Conservation (phyloP, 2,329 filamentous ascomycete genomes). For the Colletotrichum eleusines region DNA sequence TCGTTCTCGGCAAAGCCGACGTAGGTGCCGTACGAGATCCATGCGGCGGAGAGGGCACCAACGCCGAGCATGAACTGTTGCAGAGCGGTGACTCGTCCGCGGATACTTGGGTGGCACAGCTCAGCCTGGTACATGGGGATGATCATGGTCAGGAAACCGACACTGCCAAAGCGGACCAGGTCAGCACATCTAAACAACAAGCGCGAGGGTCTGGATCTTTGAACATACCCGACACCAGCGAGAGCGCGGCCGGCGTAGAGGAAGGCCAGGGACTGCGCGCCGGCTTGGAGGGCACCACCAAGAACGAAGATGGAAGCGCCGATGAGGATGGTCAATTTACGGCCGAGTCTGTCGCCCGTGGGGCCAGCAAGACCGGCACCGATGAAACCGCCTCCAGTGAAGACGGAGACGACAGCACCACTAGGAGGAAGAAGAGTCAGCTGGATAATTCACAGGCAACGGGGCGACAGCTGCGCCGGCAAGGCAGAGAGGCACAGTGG, state of each 20-base stretch:
- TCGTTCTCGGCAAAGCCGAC: conserved; percentile 47
- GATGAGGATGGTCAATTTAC: conserved; percentile 77
- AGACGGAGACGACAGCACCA: conserved; percentile 80
- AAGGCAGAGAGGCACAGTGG: too few species aligned
- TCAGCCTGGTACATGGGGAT: conserved; percentile 81
- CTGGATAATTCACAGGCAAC: too few species aligned
- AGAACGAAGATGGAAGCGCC: conserved; percentile 79
- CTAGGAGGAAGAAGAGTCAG: conserved; percentile 49
- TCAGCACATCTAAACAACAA: neutral
- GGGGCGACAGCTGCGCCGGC: neutral
- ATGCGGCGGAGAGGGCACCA: conserved; percentile 77
- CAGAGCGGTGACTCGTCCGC: conserved; percentile 79
- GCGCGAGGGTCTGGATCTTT: neutral
- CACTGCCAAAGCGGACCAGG: conserved; percentile 51
- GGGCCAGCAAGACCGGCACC: conserved; percentile 75
- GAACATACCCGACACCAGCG: conserved; percentile 69
- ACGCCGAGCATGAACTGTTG: conserved; percentile 89
- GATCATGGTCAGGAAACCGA: conserved; percentile 57
- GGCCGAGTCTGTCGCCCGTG: conserved; percentile 72
- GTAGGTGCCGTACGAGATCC: conserved; percentile 74
- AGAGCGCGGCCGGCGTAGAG: conserved; percentile 78
- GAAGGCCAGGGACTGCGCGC: conserved; percentile 67
- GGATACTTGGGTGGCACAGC: conserved; percentile 81
- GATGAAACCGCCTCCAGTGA: conserved; percentile 82
- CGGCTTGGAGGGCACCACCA: conserved; percentile 80